Evolutionary conservation across 2,329 filamentous ascomycete genomes (phyloP), one percentile per base, ranked within the genome.

Genomic region (Colletotrichum sp.): DNA sequence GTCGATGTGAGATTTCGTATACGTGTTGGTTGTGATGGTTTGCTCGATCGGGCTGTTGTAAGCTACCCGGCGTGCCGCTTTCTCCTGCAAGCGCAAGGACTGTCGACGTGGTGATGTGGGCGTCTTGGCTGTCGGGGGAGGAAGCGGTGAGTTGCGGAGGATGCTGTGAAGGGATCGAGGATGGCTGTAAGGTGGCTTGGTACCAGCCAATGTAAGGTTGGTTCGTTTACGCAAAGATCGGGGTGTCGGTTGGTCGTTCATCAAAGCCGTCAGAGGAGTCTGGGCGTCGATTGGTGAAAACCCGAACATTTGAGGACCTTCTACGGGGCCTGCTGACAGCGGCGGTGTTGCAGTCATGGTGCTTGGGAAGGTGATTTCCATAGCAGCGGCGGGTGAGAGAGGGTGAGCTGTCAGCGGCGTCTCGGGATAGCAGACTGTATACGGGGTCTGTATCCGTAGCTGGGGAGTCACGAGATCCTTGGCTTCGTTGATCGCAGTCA

Each of bases 81-180:
- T 89, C 78, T 91, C 90, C 59, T 89, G 87, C 19, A 92, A 83
- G 15, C 90, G 89, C 32, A 87, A 84, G 2, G 91, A 92, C 76
- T 90, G 88, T 49, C 90, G 86, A 73, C 88, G 86, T 3, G 90
- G 89, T 1, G 91, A 92, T 7, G 86, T 83, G 2, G 90, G 89
- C 11, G 89, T 88, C 36, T 85, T 84, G 4, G 89, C 86, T 25
- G 84, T 89, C 5, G 86, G 83, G 1, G 90, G 89, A 25, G 91
- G 90, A 8, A 93, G 86, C 22, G 92, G 92, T 6, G 92, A 93
- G 85, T 93, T 93, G 69, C 92, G 90, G 27, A 93, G 87, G 79
- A 93, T 93, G 82, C 91, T 93, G 81, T 90, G 92, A 12, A 93
- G 88, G 57, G 87, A 86, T 72, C 88, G 88, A 39, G 92, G 89